Evolutionary conservation across 1,139 yeast species (phyloP).

Genomic region (Geotrichum restrictum): DNA sequence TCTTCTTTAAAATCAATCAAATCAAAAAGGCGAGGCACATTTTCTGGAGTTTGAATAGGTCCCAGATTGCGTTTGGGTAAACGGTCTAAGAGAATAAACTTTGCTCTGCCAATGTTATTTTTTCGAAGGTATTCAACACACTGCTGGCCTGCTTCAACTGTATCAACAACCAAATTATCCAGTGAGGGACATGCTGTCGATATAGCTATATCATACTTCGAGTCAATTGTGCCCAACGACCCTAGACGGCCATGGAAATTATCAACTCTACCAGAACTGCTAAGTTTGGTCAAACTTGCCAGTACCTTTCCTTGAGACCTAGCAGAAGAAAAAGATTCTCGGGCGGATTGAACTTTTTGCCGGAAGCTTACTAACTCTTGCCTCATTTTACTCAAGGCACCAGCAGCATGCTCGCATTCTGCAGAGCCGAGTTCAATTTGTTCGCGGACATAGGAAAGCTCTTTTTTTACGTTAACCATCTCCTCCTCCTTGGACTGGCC

Average conservation of each 20-base stretch:
- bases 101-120: slow-evolving; percentile 83
- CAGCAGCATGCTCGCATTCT: slow-evolving; percentile 51
- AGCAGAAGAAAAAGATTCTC: slow-evolving; percentile 50
- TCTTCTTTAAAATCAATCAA: slow-evolving; percentile 62
- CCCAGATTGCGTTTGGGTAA: slow-evolving; percentile 59
- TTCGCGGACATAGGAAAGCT: slow-evolving; percentile 46
- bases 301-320: slow-evolving; percentile 74
- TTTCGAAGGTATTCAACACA: slow-evolving; percentile 85
- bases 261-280: slow-evolving; percentile 73
- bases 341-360: slow-evolving; percentile 64
- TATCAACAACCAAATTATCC: slow-evolving; percentile 90
- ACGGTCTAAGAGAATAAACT: slow-evolving; percentile 76
- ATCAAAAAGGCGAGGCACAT: slow-evolving; percentile 80
- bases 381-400: slow-evolving; percentile 51
- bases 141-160: slow-evolving; percentile 87
- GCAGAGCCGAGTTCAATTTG: slow-evolving; percentile 58
- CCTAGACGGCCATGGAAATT: slow-evolving; percentile 93
- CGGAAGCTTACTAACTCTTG: slow-evolving; percentile 52
- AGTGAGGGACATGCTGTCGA: slow-evolving; percentile 92
- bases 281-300: slow-evolving; percentile 61
- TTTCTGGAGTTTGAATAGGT: slow-evolving; percentile 66
- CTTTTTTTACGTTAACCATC: slow-evolving; percentile 43
- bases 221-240: slow-evolving; percentile 83
- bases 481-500: slow-evolving; percentile 53
- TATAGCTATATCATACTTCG: slow-evolving; percentile 83